Evolutionary conservation across 169 alveolate genomes (phyloP), one percentile per base, ranked within the genome.

Genomic region (Neospora caninum): DNA sequence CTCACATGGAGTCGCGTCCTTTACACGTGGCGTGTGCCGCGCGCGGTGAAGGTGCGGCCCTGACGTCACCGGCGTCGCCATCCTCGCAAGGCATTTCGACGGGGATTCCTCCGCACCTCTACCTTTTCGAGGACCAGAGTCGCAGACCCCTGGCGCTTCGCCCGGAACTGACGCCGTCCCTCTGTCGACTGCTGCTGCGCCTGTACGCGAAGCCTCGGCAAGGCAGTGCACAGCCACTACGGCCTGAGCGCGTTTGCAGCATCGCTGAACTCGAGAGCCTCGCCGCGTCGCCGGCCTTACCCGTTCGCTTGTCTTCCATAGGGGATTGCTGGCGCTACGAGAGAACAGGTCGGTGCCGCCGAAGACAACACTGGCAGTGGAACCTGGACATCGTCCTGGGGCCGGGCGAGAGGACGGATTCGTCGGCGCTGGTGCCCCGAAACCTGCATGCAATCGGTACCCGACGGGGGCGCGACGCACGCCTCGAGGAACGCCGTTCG

Each of bases 331-430:
- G 96, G 96, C 91, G 96, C 18, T 96, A 96, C 88, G 97, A 97
- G 91, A 39, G 88, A 54, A 93, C 95, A n/a, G 92, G 95, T 7
- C 88, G 94, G 22, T 95, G 96, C 64, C 93, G 97, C 31, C 87
- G 96, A 64, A 93, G 97, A 25, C 97, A 96, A 43, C 98, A 96
- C 83, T 96, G 95, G 58, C 98, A 96, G 94, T 96, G 97, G 98
- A 97, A 97, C 84, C 82, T 95, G 42, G 98, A 97, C 64, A 95
- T 97, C 54, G 94, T 95, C 43, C 95, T 95, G 31, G 94, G 82
- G 86, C 92, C 91, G 0, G 36, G 67, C 39, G 86, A 78, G 13
- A 25, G 13, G 58, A 49, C 4, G 4, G 58, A 34, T 34, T 36
- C 67, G 34, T 6, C 9, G 42, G 6, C 41, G 54, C 43, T 36